phyloP scores from a whole-genome alignment of 139 green algal genomes.

The Zygnema circumcarinatum region DNA sequence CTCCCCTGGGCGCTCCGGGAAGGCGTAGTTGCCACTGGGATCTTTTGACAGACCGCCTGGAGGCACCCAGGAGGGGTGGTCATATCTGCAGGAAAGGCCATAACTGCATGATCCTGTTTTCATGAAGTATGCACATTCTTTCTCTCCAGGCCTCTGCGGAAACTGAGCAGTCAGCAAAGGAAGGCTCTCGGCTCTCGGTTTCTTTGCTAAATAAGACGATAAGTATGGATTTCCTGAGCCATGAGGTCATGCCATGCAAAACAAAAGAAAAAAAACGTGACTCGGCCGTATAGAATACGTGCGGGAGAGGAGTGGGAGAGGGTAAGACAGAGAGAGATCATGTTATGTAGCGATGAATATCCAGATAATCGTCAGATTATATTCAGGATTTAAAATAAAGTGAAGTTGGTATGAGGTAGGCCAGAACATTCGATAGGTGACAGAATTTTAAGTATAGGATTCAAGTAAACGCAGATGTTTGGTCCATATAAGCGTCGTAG shows the following conservation, averaged over 20 bases:
- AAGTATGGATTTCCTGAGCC: background rate
- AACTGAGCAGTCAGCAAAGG: background rate
- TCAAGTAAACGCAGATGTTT: too few relatives aligned
- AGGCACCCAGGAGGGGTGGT: slow-evolving; percentile 71
- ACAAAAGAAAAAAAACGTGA: background rate
- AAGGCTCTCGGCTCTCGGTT: background rate
- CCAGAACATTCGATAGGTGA: background rate
- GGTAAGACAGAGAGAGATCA: background rate
- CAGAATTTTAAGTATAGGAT: too few relatives aligned
- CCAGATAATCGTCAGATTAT: too few relatives aligned
- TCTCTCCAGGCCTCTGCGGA: slow-evolving; percentile 21
- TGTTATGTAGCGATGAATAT: background rate
- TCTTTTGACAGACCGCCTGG: background rate
- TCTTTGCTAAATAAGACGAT: background rate
- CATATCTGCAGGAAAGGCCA: slow-evolving; percentile 80
- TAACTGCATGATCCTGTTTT: slow-evolving; percentile 91
- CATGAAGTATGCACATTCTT: slow-evolving; percentile 78
- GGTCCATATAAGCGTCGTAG: background rate
- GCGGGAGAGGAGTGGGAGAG: background rate
- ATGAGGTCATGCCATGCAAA: background rate
- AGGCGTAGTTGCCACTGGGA: background rate
- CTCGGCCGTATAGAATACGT: background rate
- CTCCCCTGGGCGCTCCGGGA: slow-evolving; percentile 25
- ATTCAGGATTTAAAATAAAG: too few relatives aligned
- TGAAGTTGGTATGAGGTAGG: background rate